Evolutionary conservation across 345 rosid genomes (phyloP), one percentile per base, ranked within the genome.

Genomic region (Syzygium aromaticum): DNA sequence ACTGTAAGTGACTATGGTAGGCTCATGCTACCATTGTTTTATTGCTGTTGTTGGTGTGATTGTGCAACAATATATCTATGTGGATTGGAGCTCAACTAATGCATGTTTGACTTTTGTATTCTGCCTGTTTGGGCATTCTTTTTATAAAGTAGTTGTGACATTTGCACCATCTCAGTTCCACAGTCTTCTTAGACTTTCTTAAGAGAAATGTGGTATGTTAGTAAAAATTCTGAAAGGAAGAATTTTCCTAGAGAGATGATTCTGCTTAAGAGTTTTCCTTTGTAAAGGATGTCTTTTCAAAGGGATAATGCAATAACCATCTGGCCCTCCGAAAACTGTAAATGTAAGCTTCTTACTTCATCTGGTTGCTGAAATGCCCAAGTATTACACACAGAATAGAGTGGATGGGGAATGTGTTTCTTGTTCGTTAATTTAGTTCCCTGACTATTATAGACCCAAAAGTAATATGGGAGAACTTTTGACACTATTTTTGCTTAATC

Each of bases 1-100:
- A 90, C 98, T 86, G 99, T 97, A 92, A 89, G 96, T 88, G 85
- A 85, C 80, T 85, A 86, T 89, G 87, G 86, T 51, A 84, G 40
- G 86, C 85, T 64, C 77, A 84, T 83, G 86, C 86, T 84, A 53
- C 52, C 87, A 86, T 40, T 59, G 54, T 64, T 86, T 57, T 16
- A 14, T 51, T 59, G 82, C 40, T 10, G 46, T 57, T 86, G 78
- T 49, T 12, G 51, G 23, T 54, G 77, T 53, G 85, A 63, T 85
- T 85, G 38, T 52, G 64, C 52, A 87, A 59, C 87, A 87, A 84
- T 86, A 61, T 52, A 59, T 80, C 77, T 73, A 61, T 17, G 52
- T 43, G 9, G 63, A 57, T 80, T 73, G 25, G 49, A 73, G 49
- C 82, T 73, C 11, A 12, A 73, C 49, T 73, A 5, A 73, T 73